phyloP scores from a whole-genome alignment of 768 basidiomycete species.

The Termitomyces sp. region DNA sequence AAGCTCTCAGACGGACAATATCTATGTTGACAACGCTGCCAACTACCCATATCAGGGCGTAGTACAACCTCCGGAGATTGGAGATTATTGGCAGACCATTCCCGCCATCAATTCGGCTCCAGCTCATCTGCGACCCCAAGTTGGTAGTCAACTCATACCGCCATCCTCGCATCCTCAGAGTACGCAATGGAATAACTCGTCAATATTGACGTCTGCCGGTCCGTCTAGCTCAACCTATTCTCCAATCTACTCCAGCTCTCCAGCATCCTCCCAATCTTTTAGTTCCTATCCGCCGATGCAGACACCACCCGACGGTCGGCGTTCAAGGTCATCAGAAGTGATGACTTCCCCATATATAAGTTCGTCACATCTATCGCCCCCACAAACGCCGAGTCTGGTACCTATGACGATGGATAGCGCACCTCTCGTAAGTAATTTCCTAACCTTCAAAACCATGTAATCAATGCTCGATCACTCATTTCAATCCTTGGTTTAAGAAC shows the following conservation, averaged over 20 bases:
- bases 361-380: slow-evolving; percentile 5
- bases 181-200: not conserved
- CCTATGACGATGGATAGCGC: not conserved
- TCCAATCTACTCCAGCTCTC: slow-evolving; percentile 1
- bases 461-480: not conserved
- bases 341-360: slow-evolving; percentile 5
- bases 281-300: slow-evolving; percentile 1
- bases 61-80: not conserved
- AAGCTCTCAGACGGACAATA: not conserved
- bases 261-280: slow-evolving; percentile 2
- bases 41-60: slow-evolving; percentile 3
- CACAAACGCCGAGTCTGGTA: slow-evolving; percentile 5
- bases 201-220: not conserved
- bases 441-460: not conserved
- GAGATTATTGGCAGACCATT: slow-evolving; percentile 3
- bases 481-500: slow-evolving; percentile 15
- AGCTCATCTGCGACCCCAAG: not conserved
- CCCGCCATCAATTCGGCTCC: not conserved
- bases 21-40: not conserved
- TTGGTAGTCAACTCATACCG: not conserved
- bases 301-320: not conserved
- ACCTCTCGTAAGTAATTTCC: not conserved
- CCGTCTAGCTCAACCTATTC: slow-evolving; percentile 4
- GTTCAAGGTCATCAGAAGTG: slow-evolving; percentile 10
- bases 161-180: slow-evolving; percentile 3